Evolutionary conservation across 2,329 filamentous ascomycete genomes (phyloP).

Genomic region (Rutstroemia sydowiana): DNA sequence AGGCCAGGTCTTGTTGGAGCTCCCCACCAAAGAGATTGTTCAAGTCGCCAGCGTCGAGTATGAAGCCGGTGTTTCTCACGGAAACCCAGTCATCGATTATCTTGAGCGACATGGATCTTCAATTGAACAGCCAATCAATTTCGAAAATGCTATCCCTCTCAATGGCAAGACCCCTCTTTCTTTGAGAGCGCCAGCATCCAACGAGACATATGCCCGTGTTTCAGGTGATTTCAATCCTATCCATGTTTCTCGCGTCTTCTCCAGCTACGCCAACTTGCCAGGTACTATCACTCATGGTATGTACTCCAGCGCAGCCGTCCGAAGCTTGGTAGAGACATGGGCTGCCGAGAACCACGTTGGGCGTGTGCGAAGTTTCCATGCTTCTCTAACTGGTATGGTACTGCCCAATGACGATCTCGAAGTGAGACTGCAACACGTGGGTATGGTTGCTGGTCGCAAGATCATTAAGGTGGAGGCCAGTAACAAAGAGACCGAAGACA

Average conservation of each 20-base stretch:
- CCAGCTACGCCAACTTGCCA: conserved; percentile 88
- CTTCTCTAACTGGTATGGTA: conserved; percentile 96
- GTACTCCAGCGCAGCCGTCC: conserved; percentile 96
- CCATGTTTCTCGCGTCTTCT: conserved; percentile 94
- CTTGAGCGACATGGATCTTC: conserved; percentile 83
- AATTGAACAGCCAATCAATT: conserved; percentile 93
- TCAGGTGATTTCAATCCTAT: conserved; percentile 99
- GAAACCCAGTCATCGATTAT: conserved; percentile 96
- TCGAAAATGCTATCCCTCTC: conserved; percentile 94
- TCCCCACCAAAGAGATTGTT: conserved; percentile 94
- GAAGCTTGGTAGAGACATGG: conserved; percentile 96
- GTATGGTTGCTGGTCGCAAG: conserved; percentile 97
- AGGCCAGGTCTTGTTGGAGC: conserved; percentile 85
- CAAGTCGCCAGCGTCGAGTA: conserved; percentile 98
- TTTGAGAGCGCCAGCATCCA: conserved; percentile 86
- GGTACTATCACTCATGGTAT: conserved; percentile 99
- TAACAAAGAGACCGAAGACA: conserved; percentile 94
- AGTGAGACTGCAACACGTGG: conserved; percentile 91
- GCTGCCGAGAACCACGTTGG: conserved; percentile 98
- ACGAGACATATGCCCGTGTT: conserved; percentile 95
- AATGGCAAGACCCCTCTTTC: conserved; percentile 85
- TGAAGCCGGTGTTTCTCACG: conserved; percentile 81
- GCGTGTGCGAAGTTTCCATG: conserved; percentile 94
- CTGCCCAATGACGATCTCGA: conserved; percentile 91
- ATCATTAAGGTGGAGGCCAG: conserved; percentile 97